phyloP scores from a whole-genome alignment of 805 yeast genomes.

The Metschnikowia arizonensis region DNA sequence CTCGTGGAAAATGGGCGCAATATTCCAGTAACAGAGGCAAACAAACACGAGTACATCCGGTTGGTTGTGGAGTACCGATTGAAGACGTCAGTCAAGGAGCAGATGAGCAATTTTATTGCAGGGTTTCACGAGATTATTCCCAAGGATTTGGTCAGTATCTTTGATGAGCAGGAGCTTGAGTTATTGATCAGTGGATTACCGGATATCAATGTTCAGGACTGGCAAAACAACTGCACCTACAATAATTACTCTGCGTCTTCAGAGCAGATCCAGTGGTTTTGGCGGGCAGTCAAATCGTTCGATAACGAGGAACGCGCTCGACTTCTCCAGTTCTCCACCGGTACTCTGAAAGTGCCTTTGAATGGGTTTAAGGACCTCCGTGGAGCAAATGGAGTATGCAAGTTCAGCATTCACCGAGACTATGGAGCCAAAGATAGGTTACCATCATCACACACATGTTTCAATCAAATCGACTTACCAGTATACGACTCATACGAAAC shows the following conservation, averaged over 20 bases:
- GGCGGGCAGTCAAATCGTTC: conserved; percentile 96
- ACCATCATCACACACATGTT: conserved; percentile 96
- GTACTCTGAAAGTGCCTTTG: conserved; percentile 93
- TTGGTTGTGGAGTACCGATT: conserved; percentile 83
- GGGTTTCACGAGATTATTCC: conserved; percentile 93
- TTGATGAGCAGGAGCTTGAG: conserved; percentile 95
- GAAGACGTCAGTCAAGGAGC: conserved; percentile 78
- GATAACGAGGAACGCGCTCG: conserved; percentile 93
- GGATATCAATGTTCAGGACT: conserved; percentile 91
- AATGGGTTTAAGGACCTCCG: conserved; percentile 88
- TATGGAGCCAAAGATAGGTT: conserved; percentile 80
- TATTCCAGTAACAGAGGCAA: conserved; percentile 83
- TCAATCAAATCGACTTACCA: conserved; percentile 91
- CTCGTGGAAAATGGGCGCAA: conserved; percentile 77
- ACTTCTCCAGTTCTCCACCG: conserved; percentile 91
- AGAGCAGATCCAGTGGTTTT: conserved; percentile 90
- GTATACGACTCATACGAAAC: conserved; percentile 87
- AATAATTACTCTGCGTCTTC: conserved; percentile 79
- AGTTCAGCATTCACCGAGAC: conserved; percentile 85
- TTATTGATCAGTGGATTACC: conserved; percentile 91
- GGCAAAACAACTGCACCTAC: conserved; percentile 84
- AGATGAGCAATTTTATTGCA: conserved; percentile 74
- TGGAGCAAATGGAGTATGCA: conserved; percentile 81
- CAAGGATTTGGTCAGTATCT: conserved; percentile 73
- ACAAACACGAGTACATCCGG: conserved; percentile 84